Conservation (phyloP, 345 rosid genomes). For the Eucalyptus tenuipes region DNA sequence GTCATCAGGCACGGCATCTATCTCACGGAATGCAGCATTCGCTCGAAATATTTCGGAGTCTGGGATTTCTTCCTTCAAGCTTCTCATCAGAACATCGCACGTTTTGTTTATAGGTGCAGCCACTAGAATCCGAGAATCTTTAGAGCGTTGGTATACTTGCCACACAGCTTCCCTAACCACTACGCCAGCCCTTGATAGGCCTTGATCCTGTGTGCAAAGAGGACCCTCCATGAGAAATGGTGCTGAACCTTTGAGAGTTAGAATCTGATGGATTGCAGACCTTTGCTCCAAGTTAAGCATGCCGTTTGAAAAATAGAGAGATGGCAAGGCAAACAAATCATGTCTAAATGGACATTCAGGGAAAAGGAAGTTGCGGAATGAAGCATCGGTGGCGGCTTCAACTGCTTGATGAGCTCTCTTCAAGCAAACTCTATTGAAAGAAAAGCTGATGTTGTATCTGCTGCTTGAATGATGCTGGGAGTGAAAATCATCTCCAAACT, state of each 20-base stretch:
- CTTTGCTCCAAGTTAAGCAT: not conserved
- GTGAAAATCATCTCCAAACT: constrained; percentile 19
- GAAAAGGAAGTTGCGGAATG: constrained; percentile 7
- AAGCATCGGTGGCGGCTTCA: constrained; percentile 9
- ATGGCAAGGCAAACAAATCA: not conserved
- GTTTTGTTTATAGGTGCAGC: not conserved
- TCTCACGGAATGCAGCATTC: not conserved
- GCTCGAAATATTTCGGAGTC: not conserved
- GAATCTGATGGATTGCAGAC: not conserved
- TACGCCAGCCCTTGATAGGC: not conserved
- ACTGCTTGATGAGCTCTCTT: constrained; percentile 28
- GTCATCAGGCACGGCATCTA: not conserved
- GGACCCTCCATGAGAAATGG: not conserved
- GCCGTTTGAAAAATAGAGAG: not conserved
- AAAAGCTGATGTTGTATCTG: constrained; percentile 24
- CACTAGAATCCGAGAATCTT: not conserved
- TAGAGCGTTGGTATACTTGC: not conserved
- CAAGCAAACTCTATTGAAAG: constrained; percentile 26
- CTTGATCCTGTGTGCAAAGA: not conserved
- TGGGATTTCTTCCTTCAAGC: not conserved
- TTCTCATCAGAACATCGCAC: not conserved
- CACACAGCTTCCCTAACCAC: not conserved
- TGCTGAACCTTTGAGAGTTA: not conserved
- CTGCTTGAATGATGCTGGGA: constrained; percentile 3
- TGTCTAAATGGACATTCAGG: not conserved